These are phyloP conservation scores for Teratosphaeria viscida DNA, from an alignment of 2,329 filamentous ascomycete species.

Conservation along the genomic window DNA sequence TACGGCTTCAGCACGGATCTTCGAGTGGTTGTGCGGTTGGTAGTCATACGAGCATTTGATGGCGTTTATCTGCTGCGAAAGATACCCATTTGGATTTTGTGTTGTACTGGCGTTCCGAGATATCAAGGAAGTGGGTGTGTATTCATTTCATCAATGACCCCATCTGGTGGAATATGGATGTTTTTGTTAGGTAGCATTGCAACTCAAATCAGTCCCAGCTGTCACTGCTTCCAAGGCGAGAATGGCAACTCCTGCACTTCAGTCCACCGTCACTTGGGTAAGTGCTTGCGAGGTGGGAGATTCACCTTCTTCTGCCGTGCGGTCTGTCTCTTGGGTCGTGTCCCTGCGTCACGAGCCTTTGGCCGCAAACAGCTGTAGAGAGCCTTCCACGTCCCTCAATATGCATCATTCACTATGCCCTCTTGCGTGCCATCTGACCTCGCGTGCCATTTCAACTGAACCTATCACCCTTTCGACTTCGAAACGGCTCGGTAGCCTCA, in stretches of 20 bases:
- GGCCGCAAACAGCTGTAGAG: neutral
- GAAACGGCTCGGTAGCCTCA: constrained; percentile 61
- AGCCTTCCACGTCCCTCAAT: too few species aligned
- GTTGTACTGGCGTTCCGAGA: neutral
- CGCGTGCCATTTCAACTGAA: constrained; percentile 36
- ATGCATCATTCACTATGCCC: too few species aligned
- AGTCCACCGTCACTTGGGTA: too few species aligned
- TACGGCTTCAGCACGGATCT: neutral
- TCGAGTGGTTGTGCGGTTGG: neutral
- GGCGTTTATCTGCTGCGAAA: neutral
- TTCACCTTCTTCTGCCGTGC: neutral
- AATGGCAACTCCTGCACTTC: too few species aligned
- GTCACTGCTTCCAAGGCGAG: too few species aligned
- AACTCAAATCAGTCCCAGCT: neutral
- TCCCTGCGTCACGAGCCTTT: too few species aligned
- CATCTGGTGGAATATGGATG: neutral
- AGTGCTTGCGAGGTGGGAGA: neutral
- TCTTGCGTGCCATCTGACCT: too few species aligned
- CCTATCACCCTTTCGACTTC: constrained; percentile 73
- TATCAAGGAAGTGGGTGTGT: neutral
- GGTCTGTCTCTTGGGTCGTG: too few species aligned
- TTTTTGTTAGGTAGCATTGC: neutral
- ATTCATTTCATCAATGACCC: neutral
- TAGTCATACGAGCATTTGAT: neutral
- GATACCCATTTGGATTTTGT: neutral